Evolutionary conservation across 148 eudicot species (phyloP), one percentile per base, ranked within the genome.

Genomic region (Rhododendron simsii): DNA sequence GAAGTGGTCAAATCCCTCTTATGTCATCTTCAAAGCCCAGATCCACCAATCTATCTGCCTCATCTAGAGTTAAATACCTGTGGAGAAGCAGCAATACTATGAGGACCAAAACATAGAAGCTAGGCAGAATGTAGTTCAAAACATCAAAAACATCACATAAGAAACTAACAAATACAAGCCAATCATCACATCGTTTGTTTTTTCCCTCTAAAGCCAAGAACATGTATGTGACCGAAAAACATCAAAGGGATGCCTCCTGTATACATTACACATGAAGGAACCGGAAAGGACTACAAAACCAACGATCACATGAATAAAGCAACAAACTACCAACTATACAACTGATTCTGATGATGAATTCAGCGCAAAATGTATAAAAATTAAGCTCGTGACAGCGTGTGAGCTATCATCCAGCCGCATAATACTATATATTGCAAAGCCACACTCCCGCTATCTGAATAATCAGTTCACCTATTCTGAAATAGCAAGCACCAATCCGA

Each of bases 1-100:
- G 83, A 96, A 96, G 87, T 96, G 98, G 79, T 96, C 96, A 84
- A 95, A 95, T 9, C 94, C 97, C 98, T 85, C 98, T 88, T 78
- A 96, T 96, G 92, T 95, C 99, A 81, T 96, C 98, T 91, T 96
- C 99, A 84, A 96, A 96, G 7, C 97, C 98, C 20, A 95, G 88
- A 86, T 96, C 98, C 15, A 96, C 97, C 85, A 94, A 88, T 83
- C 96, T 91, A 91, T 95, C 98, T 41, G 98, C 99, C 87, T 96
- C 99, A 63, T 96, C 99, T 78, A 96, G 89, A 76, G 94, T 91
- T 79, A 95, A 87, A 84, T 93, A 95, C 87, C 98, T 93, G 92
- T 53, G 87, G 7, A 83, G 50, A 78, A 85, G 50, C 78, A 85
- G 30, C 16, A 51, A 5, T 10, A 0, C 11, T 75, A 76, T 90